Base-by-base conservation (phyloP, 768 basidiomycete species). In the Terana coerulea region DNA sequence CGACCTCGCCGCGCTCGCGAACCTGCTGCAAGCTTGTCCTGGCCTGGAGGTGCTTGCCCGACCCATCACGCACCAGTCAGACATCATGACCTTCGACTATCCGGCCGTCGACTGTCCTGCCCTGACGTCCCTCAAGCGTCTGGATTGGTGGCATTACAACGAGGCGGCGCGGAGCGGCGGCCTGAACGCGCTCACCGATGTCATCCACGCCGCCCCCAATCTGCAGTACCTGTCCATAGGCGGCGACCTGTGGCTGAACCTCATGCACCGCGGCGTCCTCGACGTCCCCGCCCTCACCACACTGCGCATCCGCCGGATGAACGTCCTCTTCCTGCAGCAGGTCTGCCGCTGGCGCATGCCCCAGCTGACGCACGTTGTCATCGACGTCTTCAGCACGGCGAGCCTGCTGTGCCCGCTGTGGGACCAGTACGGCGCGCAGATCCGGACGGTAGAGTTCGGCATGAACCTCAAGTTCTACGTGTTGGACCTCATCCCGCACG, bases 71-170 rank as follows among this genome's bases (percentile, higher is more conserved):
- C n/a, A n/a, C n/a, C n/a, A n/a, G n/a, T n/a, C n/a, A n/a, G n/a
- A n/a, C n/a, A n/a, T 58, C 7, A 62, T 75, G 12, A 69, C 66
- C 29, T 86, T 78, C 65, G 78, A 83, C 24, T 80, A 77, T 59
- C 77, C 79, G 50, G 72, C 75, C 6, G 71, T 70, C 9, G 71
- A 71, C 12, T 69, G 66, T 48, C 64, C 80, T 3, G 61, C 74
- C 3, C 55, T 85, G 12, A 67, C 72, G 19, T 76, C 77, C 19
- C 69, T 88, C 34, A 77, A 75, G 37, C 78, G 83, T 24, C 72
- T 88, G 26, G 84, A 86, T 42, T 87, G 84, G 83, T 86, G 82
- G 81, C 76, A 85, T 59, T 64, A 78, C 56, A 69, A 64, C 53
- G 62, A 66, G 31, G 84, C 84, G 19, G 77, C 80, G 33, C 74